Base-by-base conservation (phyloP, 225 moss, liverwort and hornwort genomes). In the Straminergon stramineum region DNA sequence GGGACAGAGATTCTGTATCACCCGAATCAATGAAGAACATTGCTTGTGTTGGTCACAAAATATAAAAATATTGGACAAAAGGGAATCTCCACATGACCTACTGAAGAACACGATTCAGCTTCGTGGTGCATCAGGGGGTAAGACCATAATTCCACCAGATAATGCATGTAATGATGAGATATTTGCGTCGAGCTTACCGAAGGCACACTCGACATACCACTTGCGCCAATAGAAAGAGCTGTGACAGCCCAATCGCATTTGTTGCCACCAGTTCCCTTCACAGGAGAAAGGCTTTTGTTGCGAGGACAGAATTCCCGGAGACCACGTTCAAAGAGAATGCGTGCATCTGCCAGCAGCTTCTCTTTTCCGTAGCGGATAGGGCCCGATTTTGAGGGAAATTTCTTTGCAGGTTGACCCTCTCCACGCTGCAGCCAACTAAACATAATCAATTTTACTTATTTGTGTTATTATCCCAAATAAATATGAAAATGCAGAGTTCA, bases 361-460 rank as follows among this genome's bases (percentile, higher is more conserved):
- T 96, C 96, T 88, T 91, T 94, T 79, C 98, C 98, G 69, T 98
- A 98, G 79, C 96, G 92, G 62, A 97, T 88, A 66, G 94, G 91
- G 90, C 96, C 95, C 57, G 97, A 98, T 90, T 95, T 98, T 24
- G 96, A 96, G 77, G 96, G 94, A 86, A 97, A 96, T 77, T 95
- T 94, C 94, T 94, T 95, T 65, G 85, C 71, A 92, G 86, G 93
- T 91, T 93, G 92, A 69, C 55, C n/a, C 84, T 89, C 88, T 94
- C 92, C 92, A 81, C 88, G 90, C 94, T 95, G 90, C 90, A 79
- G 56, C 34, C 88, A 88, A 67, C 63, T 78, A 51, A 86, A 62
- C 79, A 74, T 27, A 80, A 67, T 37, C 43, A 64, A 56, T 41
- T 8, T 85, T 79, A 63, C 58, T 71, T 65, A 85, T 86, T 48